Conservation (phyloP, 2,329 filamentous ascomycete genomes). For the Magnaporthales sp. region DNA sequence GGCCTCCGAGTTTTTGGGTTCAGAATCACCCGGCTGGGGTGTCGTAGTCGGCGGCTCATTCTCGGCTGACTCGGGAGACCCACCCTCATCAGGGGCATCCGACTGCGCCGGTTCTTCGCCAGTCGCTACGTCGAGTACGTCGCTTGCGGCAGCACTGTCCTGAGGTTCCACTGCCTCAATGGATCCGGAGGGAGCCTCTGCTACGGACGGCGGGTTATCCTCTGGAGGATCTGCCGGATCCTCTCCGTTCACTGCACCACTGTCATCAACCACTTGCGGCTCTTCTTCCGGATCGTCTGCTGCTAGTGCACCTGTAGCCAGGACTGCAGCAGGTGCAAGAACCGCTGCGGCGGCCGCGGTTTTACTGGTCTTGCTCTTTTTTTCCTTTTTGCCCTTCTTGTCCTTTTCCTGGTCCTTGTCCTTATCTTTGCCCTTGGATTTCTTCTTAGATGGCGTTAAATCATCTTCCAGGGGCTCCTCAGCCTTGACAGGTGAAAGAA, state of each 20-base stretch:
- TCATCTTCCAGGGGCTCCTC: neutral
- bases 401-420: neutral
- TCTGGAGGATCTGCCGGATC: constrained; percentile 4
- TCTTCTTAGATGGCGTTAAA: neutral
- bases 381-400: constrained; percentile 5
- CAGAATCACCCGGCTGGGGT: neutral
- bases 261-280: neutral
- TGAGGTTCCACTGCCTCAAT: neutral
- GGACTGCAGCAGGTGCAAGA: neutral
- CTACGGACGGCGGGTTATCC: neutral
- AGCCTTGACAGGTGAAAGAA: neutral
- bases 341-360: neutral
- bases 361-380: neutral
- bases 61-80: neutral
- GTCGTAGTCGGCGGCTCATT: neutral
- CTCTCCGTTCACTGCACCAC: neutral
- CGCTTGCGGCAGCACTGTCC: neutral
- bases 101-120: neutral
- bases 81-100: neutral
- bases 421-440: neutral
- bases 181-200: neutral
- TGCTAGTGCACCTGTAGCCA: neutral
- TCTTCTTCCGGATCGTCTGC: neutral
- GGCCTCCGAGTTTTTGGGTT: neutral
- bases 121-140: neutral